phyloP scores from a whole-genome alignment of 2,329 filamentous ascomycete genomes.

The Teratosphaeria zuluensis region DNA sequence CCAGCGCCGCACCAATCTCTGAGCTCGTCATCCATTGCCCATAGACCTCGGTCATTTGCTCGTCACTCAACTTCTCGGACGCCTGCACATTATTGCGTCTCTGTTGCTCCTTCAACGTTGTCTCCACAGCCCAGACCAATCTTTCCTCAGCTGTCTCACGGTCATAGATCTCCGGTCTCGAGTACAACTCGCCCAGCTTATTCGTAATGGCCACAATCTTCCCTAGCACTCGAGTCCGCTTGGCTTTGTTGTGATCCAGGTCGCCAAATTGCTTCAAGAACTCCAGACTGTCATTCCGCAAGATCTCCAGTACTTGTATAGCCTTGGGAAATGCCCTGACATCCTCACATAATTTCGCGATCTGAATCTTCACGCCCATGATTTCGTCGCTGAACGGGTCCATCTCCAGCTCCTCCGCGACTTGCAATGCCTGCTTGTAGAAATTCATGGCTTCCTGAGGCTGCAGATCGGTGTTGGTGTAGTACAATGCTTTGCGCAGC shows the following conservation, averaged over 20 bases:
- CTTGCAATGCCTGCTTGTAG: conserved; percentile 68
- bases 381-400: conserved; percentile 89
- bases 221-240: conserved; percentile 57
- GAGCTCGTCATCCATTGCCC: conserved; percentile 61
- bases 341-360: conserved; percentile 71
- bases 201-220: conserved; percentile 68
- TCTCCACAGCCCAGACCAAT: conserved; percentile 73
- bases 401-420: conserved; percentile 63
- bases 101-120: conserved; percentile 63
- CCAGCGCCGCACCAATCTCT: conserved; percentile 64
- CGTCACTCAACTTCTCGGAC: conserved; percentile 6
- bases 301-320: conserved; percentile 67
- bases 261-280: conserved; percentile 39
- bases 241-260: conserved; percentile 33
- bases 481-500: conserved; percentile 77
- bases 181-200: conserved; percentile 78
- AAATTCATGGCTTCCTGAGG: conserved; percentile 69
- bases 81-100: conserved; percentile 42
- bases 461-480: conserved; percentile 66
- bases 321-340: conserved; percentile 60
- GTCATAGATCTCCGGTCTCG: conserved; percentile 64
- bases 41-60: conserved; percentile 47
- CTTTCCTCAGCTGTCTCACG: conserved; percentile 63
- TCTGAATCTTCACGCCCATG: conserved; percentile 75
- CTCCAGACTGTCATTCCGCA: conserved; percentile 56